Evolutionary conservation across 306 rosid genomes (phyloP), one percentile per base, ranked within the genome.

Genomic region (Cucumis sativus): DNA sequence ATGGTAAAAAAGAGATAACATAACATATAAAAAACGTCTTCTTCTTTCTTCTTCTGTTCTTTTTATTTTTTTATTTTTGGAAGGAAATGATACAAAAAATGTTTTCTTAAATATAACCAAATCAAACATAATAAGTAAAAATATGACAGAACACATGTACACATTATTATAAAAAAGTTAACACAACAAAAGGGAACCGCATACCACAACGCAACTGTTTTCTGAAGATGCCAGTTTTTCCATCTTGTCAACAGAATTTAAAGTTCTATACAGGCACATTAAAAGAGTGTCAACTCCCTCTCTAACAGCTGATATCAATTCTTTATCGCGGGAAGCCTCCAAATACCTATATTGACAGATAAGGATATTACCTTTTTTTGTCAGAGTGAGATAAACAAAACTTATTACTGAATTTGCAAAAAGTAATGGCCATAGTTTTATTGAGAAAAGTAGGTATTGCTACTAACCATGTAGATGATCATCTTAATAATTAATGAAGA

Each of bases 231-330:
- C 98, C 80, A 95, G 85, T 77, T 90, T 90, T 83, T 95, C 98
- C 98, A 95, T 95, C 79, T 90, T 88, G 81, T 70, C 84, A 77
- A 87, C 82, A 67, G 86, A 82, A 90, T 92, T 89, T 82, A 95
- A 76, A 74, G 96, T 94, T 86, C 98, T 90, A 78, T 90, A 95
- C 71, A 95, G 93, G 85, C 89, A 90, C 97, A 95, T 88, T 80
- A 95, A 84, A 43, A 92, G 85, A 25, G 97, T 95, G 83, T 95
- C 98, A 80, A 92, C 93, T 80, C 98, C 98, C 83, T 95, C 96
- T 81, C 83, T 90, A 79, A 92, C 96, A 4, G 91, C 77, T 79
- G 84, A 78, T 10, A 52, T 71, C 80, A 89, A 78, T 74, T 89
- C 79, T 79, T 90, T 92, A 56, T 82, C 89, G 39, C 90, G 92